Evolutionary conservation across 2,329 filamentous ascomycete species (phyloP), one percentile per base, ranked within the genome.

Genomic region (Orbilia quercus): DNA sequence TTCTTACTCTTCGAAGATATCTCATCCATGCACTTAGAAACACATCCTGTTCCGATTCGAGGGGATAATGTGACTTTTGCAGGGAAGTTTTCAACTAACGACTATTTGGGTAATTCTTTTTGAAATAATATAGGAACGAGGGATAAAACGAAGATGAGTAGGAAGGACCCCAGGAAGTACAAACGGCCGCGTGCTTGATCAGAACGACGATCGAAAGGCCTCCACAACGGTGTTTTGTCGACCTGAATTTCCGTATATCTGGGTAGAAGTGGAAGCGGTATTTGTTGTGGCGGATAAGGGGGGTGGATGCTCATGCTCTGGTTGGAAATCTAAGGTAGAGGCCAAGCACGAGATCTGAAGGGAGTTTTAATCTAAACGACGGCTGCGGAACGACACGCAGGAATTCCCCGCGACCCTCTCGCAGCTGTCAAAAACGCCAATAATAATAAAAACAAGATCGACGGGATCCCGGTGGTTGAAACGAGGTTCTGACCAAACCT

Each of bases 141-240:
- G 73, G 90, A 92, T 79, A 86, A 84, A 80, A 82, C 81, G 31
- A 82, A 84, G 77, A 93, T 93, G 91, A 90, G 87, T 77, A 84
- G 88, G 71, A 92, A 91, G 81, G 90, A 92, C 80, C 88, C 88
- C 78, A 85, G 90, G 78, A 92, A 92, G 83, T 88, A 87, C 79
- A 89, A 88, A 79, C 83, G 89, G 57, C 79, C 86, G 42, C 86
- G 85, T 36, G 57, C 38, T 23, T 64, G 58, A 57, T 47, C 25
- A n/a, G 7, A 20, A 34, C 40, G 14, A 28, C 23, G 22, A n/a
- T n/a, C n/a, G 18, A 38, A 9, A 54, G 23, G 28, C 7, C 36
- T 40, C 14, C 28, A 2, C 7, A 54, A 25, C 31, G 31, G 31
- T 1, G 31, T 16, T 12, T 23, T 28, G n/a, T 28, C n/a, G 7